Evolutionary conservation across 2,329 filamentous ascomycete genomes (phyloP), one percentile per base, ranked within the genome.

Genomic region (Penicillium sp.): DNA sequence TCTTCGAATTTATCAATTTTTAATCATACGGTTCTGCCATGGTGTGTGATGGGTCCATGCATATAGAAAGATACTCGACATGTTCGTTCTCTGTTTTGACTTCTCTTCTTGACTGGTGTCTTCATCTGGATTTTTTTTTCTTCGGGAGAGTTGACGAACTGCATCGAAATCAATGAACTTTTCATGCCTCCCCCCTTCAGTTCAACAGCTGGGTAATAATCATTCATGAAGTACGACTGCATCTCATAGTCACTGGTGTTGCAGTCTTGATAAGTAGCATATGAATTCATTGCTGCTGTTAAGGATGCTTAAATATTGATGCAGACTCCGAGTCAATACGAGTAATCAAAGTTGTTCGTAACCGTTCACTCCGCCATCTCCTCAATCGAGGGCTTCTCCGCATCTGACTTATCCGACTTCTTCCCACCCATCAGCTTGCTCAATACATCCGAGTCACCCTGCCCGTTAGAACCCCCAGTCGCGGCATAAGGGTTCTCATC

Each of bases 391-490:
- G 73, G 71, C 44, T 70, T 74, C 38, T 66, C 63, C 13, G 53
- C 54, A 15, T 58, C 53, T 10, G 58, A 51, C 36, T 65, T 57
- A 15, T 57, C 53, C 9, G 58, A 51, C 36, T 65, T 57, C 15
- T 69, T 66, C 6, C 66, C 66, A 2, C 71, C 71, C 72, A 75
- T 72, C 41, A 75, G 61, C 31, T 63, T 68, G 33, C 62, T 64
- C 62, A 75, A 50, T 23, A 74, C 58, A 45, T 70, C 65, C 29
- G 62, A 65, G 31, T 72, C 58, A 16, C 52, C 53, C 16, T 52
- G 29, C 3, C 34, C 28, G 21, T 55, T 48, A 8, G 57, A 28
- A n/a, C 49, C 44, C n/a, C 59, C 54, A 36, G 54, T 54, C 28
- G 57, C 49, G 46, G 36, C 42, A 50, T 58, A 46, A 34, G 29